These are phyloP conservation scores for Rubroshorea leprosula DNA, from an alignment of 345 rosid species.

Conservation along the genomic window DNA sequence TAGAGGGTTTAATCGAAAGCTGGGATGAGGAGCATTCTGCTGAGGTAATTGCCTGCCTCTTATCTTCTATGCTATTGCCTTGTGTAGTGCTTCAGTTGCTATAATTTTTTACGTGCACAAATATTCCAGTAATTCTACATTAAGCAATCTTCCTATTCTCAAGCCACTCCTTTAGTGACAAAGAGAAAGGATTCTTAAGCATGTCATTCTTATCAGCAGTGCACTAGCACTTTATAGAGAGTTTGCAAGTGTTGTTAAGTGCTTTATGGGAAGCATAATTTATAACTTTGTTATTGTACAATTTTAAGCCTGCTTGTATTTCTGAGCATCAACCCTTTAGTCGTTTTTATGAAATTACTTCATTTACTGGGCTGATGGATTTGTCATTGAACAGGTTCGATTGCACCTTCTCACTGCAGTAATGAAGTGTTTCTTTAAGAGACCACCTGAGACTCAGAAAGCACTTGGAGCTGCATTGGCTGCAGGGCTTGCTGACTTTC, in stretches of 20 bases:
- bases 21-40: slow-evolving; percentile 98
- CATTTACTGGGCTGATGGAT: slow-evolving; percentile 12
- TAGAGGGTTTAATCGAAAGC: slow-evolving; percentile 77
- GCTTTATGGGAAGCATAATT: too few relatives aligned
- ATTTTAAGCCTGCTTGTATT: neutral
- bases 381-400: slow-evolving; percentile 63
- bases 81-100: neutral
- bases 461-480: slow-evolving; percentile 83
- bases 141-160: neutral
- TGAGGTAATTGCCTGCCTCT: slow-evolving; percentile 39
- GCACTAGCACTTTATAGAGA: too few relatives aligned
- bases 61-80: neutral
- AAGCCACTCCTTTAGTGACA: neutral
- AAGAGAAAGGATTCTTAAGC: too few relatives aligned
- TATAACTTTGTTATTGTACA: slow-evolving; percentile 1
- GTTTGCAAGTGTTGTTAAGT: too few relatives aligned
- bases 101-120: neutral
- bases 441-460: slow-evolving; percentile 93
- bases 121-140: neutral
- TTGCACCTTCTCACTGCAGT: slow-evolving; percentile 93
- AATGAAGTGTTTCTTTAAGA: slow-evolving; percentile 93
- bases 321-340: slow-evolving; percentile 5
- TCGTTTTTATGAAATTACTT: slow-evolving; percentile 14
- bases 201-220: too few relatives aligned
- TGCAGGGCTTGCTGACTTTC: slow-evolving; percentile 83